phyloP scores from a whole-genome alignment of 352 stramenopile species.

The Phytophthora sp. region DNA sequence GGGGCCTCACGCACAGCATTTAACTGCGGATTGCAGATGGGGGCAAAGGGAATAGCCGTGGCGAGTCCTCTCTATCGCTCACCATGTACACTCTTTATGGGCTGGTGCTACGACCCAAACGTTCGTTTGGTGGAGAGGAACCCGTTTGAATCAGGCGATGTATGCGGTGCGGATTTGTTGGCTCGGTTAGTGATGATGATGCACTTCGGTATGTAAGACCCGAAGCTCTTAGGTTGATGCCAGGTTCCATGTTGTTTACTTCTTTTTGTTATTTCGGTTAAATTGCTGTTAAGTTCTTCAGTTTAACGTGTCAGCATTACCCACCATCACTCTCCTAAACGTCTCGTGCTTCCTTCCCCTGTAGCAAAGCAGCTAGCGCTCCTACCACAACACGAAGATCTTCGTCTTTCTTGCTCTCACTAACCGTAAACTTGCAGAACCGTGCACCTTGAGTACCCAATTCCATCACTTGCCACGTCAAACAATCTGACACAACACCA shows the following conservation, averaged over 20 bases:
- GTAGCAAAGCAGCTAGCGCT: constrained; percentile 11
- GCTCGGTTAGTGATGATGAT: not conserved
- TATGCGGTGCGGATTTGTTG: not conserved
- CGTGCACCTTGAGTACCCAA: constrained; percentile 9
- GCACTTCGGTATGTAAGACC: not conserved
- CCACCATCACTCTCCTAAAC: no score
- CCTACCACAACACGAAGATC: constrained; percentile 9
- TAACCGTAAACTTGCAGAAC: constrained; percentile 17
- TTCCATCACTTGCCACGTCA: constrained; percentile 33
- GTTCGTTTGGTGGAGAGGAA: constrained; percentile 14
- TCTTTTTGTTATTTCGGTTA: not conserved
- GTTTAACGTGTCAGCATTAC: no score
- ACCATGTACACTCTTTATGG: constrained; percentile 24
- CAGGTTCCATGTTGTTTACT: not conserved
- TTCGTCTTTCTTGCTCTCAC: constrained; percentile 13
- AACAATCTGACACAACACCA: constrained; percentile 22
- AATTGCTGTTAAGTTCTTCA: not conserved
- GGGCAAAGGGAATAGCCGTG: constrained; percentile 9
- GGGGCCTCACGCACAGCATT: not conserved
- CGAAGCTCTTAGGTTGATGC: not conserved
- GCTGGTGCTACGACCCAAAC: constrained; percentile 31
- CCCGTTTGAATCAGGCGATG: not conserved
- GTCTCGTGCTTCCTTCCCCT: constrained; percentile 15
- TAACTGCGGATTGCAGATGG: constrained; percentile 30
- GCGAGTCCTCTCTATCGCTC: constrained; percentile 23